Conservation (phyloP, 352 stramenopile species). For the Peronospora destructor region DNA sequence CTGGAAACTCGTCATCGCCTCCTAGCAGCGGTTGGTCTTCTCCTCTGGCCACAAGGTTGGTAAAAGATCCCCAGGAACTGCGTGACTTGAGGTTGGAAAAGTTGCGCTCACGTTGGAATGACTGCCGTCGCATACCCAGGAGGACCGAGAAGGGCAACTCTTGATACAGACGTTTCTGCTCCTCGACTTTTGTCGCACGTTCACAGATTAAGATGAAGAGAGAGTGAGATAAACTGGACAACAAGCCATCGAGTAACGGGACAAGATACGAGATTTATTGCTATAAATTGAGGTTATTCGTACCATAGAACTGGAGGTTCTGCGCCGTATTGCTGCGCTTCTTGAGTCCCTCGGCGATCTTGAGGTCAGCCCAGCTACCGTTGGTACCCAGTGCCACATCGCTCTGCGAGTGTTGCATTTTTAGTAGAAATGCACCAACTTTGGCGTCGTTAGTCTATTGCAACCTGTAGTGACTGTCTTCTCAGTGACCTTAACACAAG, state of each 20-base stretch:
- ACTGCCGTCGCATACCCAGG: conserved; percentile 61
- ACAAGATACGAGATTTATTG: not conserved
- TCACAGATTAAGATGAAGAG: conserved; percentile 7
- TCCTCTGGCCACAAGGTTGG: conserved; percentile 42
- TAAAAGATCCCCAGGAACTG: conserved; percentile 53
- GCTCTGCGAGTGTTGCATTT: conserved; percentile 67
- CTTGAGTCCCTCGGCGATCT: conserved; percentile 59
- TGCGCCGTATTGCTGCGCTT: conserved; percentile 75
- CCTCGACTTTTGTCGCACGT: conserved; percentile 40
- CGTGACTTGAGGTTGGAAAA: conserved; percentile 61
- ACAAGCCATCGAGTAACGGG: not conserved
- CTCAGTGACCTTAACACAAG: no score
- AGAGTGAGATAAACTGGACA: not conserved
- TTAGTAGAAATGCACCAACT: no score
- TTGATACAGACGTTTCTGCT: conserved; percentile 68
- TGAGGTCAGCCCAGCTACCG: conserved; percentile 61
- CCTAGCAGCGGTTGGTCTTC: conserved; percentile 68
- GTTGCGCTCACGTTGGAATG: conserved; percentile 64
- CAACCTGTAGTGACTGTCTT: no score
- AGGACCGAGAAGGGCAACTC: conserved; percentile 68
- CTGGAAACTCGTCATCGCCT: conserved; percentile 48
- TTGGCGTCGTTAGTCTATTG: no score
- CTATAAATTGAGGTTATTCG: not conserved
- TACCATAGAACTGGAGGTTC: conserved; percentile 76
- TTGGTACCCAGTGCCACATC: conserved; percentile 59